Conservation (phyloP, 768 basidiomycete species). For the Xerocomus brunneocitrinus region DNA sequence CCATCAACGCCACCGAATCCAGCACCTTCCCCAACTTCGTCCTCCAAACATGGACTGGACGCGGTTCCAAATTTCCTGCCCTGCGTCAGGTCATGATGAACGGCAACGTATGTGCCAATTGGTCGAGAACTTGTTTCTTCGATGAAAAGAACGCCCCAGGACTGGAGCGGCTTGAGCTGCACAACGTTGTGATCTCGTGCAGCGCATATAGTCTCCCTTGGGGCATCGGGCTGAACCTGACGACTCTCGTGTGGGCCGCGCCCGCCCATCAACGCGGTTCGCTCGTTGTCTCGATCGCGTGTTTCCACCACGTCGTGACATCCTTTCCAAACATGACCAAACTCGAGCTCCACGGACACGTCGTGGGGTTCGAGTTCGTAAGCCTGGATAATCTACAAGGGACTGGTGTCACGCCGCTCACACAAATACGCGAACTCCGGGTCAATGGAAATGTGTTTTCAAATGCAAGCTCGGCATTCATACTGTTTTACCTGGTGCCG, state of each 20-base stretch:
- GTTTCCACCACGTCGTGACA: conserved; percentile 16
- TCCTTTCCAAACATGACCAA: conserved; percentile 18
- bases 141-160: conserved; percentile 11
- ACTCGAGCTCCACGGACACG: conserved; percentile 18
- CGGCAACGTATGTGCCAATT: conserved; percentile 14
- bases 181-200: conserved; percentile 14
- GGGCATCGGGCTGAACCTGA: conserved; percentile 13
- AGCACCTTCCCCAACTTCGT: conserved; percentile 15
- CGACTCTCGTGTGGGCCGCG: conserved; percentile 22
- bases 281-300: conserved; percentile 11
- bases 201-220: conserved; percentile 5
- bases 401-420: conserved; percentile 5
- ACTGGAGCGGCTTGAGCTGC: conserved; percentile 15
- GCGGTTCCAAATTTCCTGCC: conserved; percentile 9
- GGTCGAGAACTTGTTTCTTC: conserved; percentile 20
- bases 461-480: conserved; percentile 11
- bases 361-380: conserved; percentile 8
- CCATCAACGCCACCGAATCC: conserved; percentile 14
- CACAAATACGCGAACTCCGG: conserved; percentile 9
- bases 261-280: conserved; percentile 5
- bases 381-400: conserved; percentile 2
- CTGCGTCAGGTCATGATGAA: conserved; percentile 9
- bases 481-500: conserved; percentile 16
- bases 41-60: conserved; percentile 17
- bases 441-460: conserved; percentile 10